phyloP scores from a whole-genome alignment of 129 eudicot species.

The Arctium minus region DNA sequence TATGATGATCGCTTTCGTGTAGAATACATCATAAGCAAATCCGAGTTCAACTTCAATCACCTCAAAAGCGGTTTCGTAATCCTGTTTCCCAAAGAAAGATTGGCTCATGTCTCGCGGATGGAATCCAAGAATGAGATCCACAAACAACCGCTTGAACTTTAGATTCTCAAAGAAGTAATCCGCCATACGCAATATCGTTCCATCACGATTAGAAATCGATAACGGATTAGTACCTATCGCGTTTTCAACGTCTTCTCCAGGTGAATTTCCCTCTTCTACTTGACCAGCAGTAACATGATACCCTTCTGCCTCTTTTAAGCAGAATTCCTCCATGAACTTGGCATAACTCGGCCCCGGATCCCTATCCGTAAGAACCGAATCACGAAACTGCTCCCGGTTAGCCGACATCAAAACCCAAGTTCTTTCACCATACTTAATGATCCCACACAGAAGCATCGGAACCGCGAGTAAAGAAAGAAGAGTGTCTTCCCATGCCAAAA shows the following conservation, averaged over 20 bases:
- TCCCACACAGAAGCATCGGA: slow-evolving; percentile 27
- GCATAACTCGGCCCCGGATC: slow-evolving; percentile 35
- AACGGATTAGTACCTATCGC: neutral
- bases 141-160: slow-evolving; percentile 42
- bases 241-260: slow-evolving; percentile 19
- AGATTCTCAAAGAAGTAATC: slow-evolving; percentile 25
- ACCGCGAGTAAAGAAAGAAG: neutral
- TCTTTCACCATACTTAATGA: slow-evolving; percentile 34
- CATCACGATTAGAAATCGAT: slow-evolving; percentile 1
- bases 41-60: slow-evolving; percentile 44
- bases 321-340: slow-evolving; percentile 33
- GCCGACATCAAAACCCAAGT: slow-evolving; percentile 29
- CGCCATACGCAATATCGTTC: slow-evolving; percentile 23
- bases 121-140: slow-evolving; percentile 47
- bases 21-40: slow-evolving; percentile 35
- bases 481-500: slow-evolving; percentile 8
- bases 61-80: slow-evolving; percentile 20
- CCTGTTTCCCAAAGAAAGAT: slow-evolving; percentile 13
- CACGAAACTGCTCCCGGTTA: slow-evolving; percentile 25
- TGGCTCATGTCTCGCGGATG: slow-evolving; percentile 36
- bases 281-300: slow-evolving; percentile 9
- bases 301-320: slow-evolving; percentile 40
- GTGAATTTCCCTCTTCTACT: slow-evolving; percentile 16
- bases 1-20: slow-evolving; percentile 32
- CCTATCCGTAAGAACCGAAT: slow-evolving; percentile 15